phyloP scores from a whole-genome alignment of 2,329 filamentous ascomycete genomes.

The Sclerotinia borealis region DNA sequence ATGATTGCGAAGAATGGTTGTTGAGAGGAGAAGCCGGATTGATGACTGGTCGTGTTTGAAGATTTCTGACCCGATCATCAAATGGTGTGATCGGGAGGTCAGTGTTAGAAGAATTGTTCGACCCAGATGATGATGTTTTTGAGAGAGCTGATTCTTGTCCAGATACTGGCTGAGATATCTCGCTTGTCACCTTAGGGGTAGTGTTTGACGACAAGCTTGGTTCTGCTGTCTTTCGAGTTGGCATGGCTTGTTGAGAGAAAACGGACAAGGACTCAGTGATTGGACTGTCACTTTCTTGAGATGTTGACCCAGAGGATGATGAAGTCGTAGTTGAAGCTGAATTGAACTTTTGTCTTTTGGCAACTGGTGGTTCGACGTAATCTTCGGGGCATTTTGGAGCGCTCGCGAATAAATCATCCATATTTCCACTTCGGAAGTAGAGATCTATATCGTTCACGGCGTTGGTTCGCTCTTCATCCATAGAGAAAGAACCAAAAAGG shows the following conservation, averaged over 20 bases:
- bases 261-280: background rate
- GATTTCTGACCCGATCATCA: background rate
- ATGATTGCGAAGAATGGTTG: background rate
- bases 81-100: background rate
- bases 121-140: background rate
- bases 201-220: background rate
- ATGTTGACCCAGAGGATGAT: background rate
- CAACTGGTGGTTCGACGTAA: background rate
- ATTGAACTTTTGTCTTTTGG: slow-evolving; percentile 2
- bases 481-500: background rate
- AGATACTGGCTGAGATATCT: background rate
- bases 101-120: background rate
- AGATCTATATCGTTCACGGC: background rate
- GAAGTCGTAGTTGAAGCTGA: background rate
- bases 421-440: background rate
- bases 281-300: background rate
- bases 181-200: background rate
- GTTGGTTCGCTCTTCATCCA: background rate
- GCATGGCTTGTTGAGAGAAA: background rate
- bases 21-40: background rate
- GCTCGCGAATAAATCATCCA: background rate
- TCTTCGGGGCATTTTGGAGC: background rate
- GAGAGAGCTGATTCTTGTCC: background rate
- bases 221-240: background rate
- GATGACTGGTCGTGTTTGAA: background rate